Conservation (phyloP, 495 filamentous ascomycete genomes). For the Trichoderma reesei region DNA sequence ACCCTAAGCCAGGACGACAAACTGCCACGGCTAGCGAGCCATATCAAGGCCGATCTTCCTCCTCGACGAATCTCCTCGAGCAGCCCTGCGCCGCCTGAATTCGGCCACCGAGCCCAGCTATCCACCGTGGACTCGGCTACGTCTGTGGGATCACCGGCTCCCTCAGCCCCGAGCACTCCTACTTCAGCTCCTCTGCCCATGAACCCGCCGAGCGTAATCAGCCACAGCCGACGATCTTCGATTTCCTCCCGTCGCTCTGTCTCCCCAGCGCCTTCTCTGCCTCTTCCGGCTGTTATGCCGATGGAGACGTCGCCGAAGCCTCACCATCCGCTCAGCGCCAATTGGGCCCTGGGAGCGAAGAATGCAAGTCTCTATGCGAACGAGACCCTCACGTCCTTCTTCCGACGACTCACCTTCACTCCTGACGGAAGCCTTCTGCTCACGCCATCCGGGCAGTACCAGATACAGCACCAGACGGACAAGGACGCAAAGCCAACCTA, state of each 20-base stretch:
- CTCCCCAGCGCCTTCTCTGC: constrained; percentile 91
- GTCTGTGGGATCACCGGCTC: constrained; percentile 67
- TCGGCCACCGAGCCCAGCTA: constrained; percentile 47
- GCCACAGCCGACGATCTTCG: constrained; percentile 86
- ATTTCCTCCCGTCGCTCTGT: constrained; percentile 90
- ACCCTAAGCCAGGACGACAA: constrained; percentile 49
- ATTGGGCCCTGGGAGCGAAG: constrained; percentile 53
- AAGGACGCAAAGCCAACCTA: constrained; percentile 66
- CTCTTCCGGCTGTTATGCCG: constrained; percentile 93
- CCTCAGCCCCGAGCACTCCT: constrained; percentile 92
- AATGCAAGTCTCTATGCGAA: constrained; percentile 94
- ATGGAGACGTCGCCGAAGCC: constrained; percentile 80
- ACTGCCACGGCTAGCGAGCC: constrained; percentile 39
- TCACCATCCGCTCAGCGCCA: constrained; percentile 25
- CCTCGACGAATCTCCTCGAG: constrained; percentile 79
- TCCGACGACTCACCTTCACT: constrained; percentile 85
- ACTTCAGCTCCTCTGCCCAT: constrained; percentile 83
- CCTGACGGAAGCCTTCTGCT: constrained; percentile 92
- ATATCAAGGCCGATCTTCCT: constrained; percentile 82
- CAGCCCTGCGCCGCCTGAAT: constrained; percentile 87
- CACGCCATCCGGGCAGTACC: constrained; percentile 93
- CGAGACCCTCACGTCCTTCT: constrained; percentile 95
- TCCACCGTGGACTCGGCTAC: constrained; percentile 41
- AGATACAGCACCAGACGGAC: constrained; percentile 56
- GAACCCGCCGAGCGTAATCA: constrained; percentile 84